phyloP scores from a whole-genome alignment of 345 rosid species.

The Eutrema heterophyllum region DNA sequence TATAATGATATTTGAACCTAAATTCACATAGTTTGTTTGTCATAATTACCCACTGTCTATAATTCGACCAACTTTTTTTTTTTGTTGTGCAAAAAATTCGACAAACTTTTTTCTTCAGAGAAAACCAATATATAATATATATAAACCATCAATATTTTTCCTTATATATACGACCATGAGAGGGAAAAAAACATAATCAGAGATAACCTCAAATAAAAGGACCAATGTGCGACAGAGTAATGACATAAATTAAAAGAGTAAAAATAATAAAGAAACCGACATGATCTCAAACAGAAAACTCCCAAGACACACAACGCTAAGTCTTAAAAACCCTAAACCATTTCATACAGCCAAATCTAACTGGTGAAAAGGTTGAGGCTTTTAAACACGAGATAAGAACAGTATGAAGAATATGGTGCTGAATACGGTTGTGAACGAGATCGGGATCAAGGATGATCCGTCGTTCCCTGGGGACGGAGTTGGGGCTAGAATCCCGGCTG shows the following conservation, averaged over 20 bases:
- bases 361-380: background rate
- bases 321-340: background rate
- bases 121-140: background rate
- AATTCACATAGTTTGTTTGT: background rate
- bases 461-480: constrained; percentile 21
- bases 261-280: background rate
- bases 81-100: too few relatives aligned
- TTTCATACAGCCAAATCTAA: constrained; percentile 16
- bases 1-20: background rate
- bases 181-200: background rate
- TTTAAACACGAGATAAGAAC: background rate
- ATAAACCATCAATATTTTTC: background rate
- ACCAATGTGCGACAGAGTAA: constrained; percentile 4
- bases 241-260: background rate
- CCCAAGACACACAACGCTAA: background rate
- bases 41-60: too few relatives aligned
- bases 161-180: background rate
- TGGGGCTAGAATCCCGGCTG: constrained; percentile 8
- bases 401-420: background rate
- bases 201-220: background rate
- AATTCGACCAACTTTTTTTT: background rate
- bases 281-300: constrained; percentile 8
- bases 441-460: constrained; percentile 23
- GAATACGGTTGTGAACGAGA: constrained; percentile 5
- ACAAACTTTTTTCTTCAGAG: background rate